Conservation (phyloP, 2,329 filamentous ascomycete species). For the Ceratocystis smalleyi region DNA sequence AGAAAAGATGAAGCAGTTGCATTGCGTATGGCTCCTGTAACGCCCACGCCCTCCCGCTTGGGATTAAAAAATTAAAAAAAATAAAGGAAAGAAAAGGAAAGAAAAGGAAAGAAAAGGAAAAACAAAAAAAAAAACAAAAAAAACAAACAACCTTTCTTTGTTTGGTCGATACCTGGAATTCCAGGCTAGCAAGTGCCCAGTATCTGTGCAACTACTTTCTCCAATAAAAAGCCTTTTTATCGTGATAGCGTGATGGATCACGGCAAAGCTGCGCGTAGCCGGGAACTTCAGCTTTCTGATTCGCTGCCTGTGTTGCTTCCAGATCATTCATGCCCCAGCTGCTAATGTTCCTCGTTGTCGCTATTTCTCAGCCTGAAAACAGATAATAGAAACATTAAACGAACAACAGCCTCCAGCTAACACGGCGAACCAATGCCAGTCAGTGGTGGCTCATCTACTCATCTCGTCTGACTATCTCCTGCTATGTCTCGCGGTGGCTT, state of each 20-base stretch:
- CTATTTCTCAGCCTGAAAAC: too few species aligned
- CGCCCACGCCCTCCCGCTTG: neutral
- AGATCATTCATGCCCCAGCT: neutral
- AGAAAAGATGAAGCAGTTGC: too few species aligned
- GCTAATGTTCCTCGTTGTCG: neutral
- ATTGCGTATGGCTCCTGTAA: too few species aligned
- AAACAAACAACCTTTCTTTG: too few species aligned
- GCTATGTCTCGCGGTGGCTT: neutral
- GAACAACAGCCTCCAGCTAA: too few species aligned
- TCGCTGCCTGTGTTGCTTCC: neutral
- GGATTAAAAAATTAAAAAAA: too few species aligned
- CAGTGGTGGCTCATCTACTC: too few species aligned
- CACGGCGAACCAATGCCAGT: too few species aligned
- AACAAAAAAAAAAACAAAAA: neutral
- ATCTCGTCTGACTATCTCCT: neutral
- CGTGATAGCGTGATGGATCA: neutral
- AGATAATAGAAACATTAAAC: too few species aligned
- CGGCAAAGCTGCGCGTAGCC: conserved; percentile 1
- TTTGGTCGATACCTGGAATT: neutral
- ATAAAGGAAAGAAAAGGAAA: neutral
- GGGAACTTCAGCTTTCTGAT: neutral
- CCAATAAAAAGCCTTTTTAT: neutral
- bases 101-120: neutral
- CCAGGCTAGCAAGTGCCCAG: neutral
- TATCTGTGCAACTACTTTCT: neutral